A percentile compares a stretch with the other conserved stretches of the same genome.
These are phyloP conservation scores for Beta vulgaris DNA, from an alignment of 148 eudicot species.

Conservation along the genomic window DNA sequence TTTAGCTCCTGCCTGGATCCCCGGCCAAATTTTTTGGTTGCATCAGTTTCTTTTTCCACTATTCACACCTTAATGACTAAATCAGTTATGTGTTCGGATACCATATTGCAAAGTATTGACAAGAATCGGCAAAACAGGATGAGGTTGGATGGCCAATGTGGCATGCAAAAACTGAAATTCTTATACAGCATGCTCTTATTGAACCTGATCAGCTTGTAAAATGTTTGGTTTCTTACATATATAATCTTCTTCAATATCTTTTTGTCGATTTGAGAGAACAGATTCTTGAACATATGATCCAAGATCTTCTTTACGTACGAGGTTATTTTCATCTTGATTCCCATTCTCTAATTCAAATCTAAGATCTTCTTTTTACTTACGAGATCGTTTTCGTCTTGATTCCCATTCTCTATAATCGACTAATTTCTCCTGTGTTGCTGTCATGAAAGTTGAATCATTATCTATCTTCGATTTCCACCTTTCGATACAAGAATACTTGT, in stretches of 20 bases:
- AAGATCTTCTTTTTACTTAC: no score
- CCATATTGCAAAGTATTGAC: background rate
- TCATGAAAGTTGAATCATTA: background rate
- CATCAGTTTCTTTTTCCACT: constrained; percentile 8
- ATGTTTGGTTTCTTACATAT: background rate
- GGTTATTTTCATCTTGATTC: no score
- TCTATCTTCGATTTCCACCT: background rate
- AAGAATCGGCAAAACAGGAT: background rate
- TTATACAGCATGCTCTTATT: no score
- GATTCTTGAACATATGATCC: no score
- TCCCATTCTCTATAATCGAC: no score
- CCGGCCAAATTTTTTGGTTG: constrained; percentile 6
- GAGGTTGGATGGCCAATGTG: background rate
- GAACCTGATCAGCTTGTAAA: background rate
- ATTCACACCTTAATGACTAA: background rate
- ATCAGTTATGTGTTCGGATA: background rate
- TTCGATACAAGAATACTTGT: background rate
- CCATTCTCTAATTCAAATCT: no score
- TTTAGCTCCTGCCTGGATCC: constrained; percentile 11
- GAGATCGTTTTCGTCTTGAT: no score
- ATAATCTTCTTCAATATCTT: background rate
- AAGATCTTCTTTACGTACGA: no score
- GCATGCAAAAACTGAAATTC: background rate
- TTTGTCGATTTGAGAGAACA: background rate
- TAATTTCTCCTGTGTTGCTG: no score